Conservation (phyloP, 352 stramenopile genomes). For the Phytopythium oedochilum region DNA sequence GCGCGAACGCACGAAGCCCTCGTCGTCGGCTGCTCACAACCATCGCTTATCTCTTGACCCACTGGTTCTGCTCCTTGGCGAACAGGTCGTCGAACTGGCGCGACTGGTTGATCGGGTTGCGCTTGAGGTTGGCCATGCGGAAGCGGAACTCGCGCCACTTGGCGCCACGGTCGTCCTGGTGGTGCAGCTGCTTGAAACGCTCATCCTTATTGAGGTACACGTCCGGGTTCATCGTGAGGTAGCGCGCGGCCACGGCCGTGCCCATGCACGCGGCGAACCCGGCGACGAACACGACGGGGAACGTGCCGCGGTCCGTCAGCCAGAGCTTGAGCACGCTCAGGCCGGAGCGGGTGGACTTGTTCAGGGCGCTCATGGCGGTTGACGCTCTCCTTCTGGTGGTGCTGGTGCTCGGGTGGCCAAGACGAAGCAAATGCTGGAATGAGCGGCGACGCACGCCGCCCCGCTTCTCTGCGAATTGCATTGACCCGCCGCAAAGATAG, state of each 20-base stretch:
- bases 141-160: slow-evolving; percentile 62
- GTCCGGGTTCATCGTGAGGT: slow-evolving; percentile 49
- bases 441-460: neutral
- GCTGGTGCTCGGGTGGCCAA: neutral
- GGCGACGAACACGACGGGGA: slow-evolving; percentile 53
- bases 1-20: neutral
- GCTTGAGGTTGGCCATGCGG: slow-evolving; percentile 53
- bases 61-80: slow-evolving; percentile 50
- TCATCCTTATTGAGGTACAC: slow-evolving; percentile 69
- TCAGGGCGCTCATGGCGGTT: slow-evolving; percentile 6
- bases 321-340: slow-evolving; percentile 51
- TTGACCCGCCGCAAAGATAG: neutral
- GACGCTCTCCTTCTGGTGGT: neutral
- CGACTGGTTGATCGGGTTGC: slow-evolving; percentile 75
- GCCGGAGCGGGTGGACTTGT: slow-evolving; percentile 21
- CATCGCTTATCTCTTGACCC: slow-evolving; percentile 37
- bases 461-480: neutral
- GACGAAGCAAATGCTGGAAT: slow-evolving; percentile 1
- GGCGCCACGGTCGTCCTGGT: slow-evolving; percentile 34
- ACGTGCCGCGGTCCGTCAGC: slow-evolving; percentile 53
- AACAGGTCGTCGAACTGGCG: slow-evolving; percentile 54
- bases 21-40: neutral
- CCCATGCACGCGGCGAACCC: slow-evolving; percentile 26
- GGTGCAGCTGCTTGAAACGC: slow-evolving; percentile 37
- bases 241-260: slow-evolving; percentile 29